phyloP scores from a whole-genome alignment of 768 basidiomycete species.

The Tulasnella sp. region DNA sequence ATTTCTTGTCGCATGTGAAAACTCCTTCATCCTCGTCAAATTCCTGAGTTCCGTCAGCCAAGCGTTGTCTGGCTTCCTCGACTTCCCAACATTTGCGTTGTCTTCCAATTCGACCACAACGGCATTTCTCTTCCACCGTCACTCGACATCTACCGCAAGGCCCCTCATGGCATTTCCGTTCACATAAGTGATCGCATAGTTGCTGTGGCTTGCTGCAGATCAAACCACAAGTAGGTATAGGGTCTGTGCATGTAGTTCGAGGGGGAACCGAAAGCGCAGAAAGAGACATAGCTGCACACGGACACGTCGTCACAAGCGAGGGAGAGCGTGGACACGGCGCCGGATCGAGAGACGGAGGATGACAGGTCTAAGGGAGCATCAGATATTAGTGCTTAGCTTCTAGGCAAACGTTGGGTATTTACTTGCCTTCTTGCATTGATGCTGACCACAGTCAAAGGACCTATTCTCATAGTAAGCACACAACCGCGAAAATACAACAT shows the following conservation, averaged over 20 bases:
- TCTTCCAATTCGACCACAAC: slow-evolving; percentile 47
- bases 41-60: slow-evolving; percentile 16
- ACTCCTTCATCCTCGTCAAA: slow-evolving; percentile 30
- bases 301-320: slow-evolving; percentile 51
- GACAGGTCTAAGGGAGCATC: slow-evolving; percentile 38
- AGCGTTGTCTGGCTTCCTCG: neutral
- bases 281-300: slow-evolving; percentile 52
- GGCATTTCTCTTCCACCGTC: slow-evolving; percentile 59
- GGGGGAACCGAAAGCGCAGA: slow-evolving; percentile 34
- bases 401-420: neutral
- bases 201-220: slow-evolving; percentile 50
- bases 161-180: slow-evolving; percentile 56
- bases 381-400: slow-evolving; percentile 9
- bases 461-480: slow-evolving; percentile 29
- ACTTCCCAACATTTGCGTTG: slow-evolving; percentile 15
- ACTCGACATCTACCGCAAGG: slow-evolving; percentile 69
- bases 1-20: slow-evolving; percentile 68
- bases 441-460: slow-evolving; percentile 61
- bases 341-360: slow-evolving; percentile 49
- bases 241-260: slow-evolving; percentile 33
- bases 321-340: slow-evolving; percentile 66
- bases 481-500: no score
- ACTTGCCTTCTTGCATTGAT: slow-evolving; percentile 47
- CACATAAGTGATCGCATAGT: slow-evolving; percentile 65
- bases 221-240: slow-evolving; percentile 53